Conservation (phyloP, 148 eudicot species). For the Rhododendron molle region DNA sequence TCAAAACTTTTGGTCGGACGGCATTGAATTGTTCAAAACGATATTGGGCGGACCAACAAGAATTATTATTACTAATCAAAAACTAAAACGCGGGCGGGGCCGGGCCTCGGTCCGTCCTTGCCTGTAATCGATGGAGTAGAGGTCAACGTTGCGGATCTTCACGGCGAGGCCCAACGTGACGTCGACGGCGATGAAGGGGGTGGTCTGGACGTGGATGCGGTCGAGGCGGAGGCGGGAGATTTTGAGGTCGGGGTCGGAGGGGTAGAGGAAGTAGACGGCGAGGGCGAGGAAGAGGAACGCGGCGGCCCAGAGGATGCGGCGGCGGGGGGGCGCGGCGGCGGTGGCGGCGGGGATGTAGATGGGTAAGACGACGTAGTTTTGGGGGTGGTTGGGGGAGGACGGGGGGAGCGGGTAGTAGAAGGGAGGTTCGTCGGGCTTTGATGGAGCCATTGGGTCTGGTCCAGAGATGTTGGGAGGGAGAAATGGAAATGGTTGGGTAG, state of each 20-base stretch:
- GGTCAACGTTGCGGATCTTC: conserved; percentile 36
- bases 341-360: conserved; percentile 15
- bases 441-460: conserved; percentile 18
- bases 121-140: conserved; percentile 42
- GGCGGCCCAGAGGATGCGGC: conserved; percentile 19
- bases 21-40: too few species aligned
- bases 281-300: conserved; percentile 31
- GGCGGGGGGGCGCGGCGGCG: conserved; percentile 19
- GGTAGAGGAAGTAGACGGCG: conserved; percentile 46
- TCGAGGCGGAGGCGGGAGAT: conserved; percentile 39
- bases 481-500: not conserved
- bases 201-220: conserved; percentile 35
- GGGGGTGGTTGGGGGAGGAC: conserved; percentile 10
- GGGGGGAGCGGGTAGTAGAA: conserved; percentile 16
- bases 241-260: conserved; percentile 49
- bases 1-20: too few species aligned
- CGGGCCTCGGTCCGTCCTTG: not conserved
- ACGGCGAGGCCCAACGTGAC: conserved; percentile 41
- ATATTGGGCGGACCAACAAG: too few species aligned
- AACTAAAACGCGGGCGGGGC: too few species aligned
- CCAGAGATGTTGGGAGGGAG: not conserved
- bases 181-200: conserved; percentile 43
- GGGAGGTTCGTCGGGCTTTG: conserved; percentile 4
- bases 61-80: too few species aligned
- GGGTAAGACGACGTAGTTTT: conserved; percentile 41